Evolutionary conservation across 768 basidiomycete genomes (phyloP), one percentile per base, ranked within the genome.

Genomic region (Cubamyces sp.): DNA sequence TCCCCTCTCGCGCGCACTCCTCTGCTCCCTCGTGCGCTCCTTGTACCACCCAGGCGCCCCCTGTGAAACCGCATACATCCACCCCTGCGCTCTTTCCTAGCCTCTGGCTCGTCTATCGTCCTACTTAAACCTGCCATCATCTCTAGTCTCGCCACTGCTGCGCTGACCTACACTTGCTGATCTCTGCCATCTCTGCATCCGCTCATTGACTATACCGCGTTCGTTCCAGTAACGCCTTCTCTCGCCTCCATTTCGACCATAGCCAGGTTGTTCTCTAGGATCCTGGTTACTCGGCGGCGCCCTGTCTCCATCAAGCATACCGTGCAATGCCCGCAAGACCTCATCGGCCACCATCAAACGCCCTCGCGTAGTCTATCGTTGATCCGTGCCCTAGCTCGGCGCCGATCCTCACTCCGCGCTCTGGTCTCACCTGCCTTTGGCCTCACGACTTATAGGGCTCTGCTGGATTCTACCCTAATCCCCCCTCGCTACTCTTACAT

Each of bases 301-400:
- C 5, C 34, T 34, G 19, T 46, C 42, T 45, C 6, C 41, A 30
- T 34, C 30, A n/a, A 30, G 11, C 2, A 23, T 37, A 21, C 9
- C 30, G 34, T 12, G 26, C 25, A 39, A 47, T 57, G 19, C 18
- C 16, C 46, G 34, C 18, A 43, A 57, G 28, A 46, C 37, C 46
- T 28, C 49, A 26, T 30, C 26, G 19, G 15, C 37, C 51, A 37
- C 57, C 57, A 59, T 53, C 59, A 60, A 39, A 30, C 45, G 55
- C 53, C 60, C 51, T 49, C 48, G 61, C 43, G 26, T 52, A 57
- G 62, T 26, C 56, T 63, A 58, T 63, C 56, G 34, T 46, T 63
- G 62, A 63, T 63, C 62, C 62, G 62, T 52, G n/a, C 46, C 42
- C 46, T 21, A 21, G 15, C 45, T 3, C 49, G 40, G 34, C 62